Percentiles rank a stretch among this genome's conserved stretches.
phyloP scores from a whole-genome alignment of 2,329 filamentous ascomycete genomes.

The Septoria linicola region DNA sequence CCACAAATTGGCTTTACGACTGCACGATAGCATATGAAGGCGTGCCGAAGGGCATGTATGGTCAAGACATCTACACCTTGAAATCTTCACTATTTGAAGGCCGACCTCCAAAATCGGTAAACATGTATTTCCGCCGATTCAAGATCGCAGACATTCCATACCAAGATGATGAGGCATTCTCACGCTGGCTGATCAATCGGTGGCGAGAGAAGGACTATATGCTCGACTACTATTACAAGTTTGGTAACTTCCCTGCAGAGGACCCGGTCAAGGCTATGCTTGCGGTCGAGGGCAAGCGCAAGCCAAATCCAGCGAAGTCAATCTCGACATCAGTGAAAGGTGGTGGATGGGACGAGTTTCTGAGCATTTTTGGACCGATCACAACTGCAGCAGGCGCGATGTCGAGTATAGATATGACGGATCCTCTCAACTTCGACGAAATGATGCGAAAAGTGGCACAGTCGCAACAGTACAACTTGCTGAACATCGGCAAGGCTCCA shows the following conservation, averaged over 20 bases:
- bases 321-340: constrained; percentile 52
- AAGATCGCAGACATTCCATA: constrained; percentile 77
- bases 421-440: constrained; percentile 39
- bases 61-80: constrained; percentile 88
- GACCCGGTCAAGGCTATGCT: constrained; percentile 41
- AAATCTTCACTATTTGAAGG: constrained; percentile 86
- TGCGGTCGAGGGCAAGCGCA: constrained; percentile 40
- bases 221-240: constrained; percentile 73
- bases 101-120: constrained; percentile 87
- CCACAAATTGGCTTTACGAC: constrained; percentile 82
- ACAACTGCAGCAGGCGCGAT: constrained; percentile 52
- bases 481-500: constrained; percentile 31
- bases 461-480: constrained; percentile 36
- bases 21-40: constrained; percentile 96
- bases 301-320: constrained; percentile 43
- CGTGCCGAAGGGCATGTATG: constrained; percentile 75
- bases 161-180: constrained; percentile 70
- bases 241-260: constrained; percentile 75
- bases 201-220: constrained; percentile 93
- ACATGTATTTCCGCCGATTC: constrained; percentile 94
- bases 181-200: constrained; percentile 76
- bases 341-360: constrained; percentile 52
- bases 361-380: constrained; percentile 53
- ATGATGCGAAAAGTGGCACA: constrained; percentile 37
- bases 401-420: constrained; percentile 45